Conservation (phyloP, 2,329 filamentous ascomycete genomes). For the Xylariomycetidae sp. region DNA sequence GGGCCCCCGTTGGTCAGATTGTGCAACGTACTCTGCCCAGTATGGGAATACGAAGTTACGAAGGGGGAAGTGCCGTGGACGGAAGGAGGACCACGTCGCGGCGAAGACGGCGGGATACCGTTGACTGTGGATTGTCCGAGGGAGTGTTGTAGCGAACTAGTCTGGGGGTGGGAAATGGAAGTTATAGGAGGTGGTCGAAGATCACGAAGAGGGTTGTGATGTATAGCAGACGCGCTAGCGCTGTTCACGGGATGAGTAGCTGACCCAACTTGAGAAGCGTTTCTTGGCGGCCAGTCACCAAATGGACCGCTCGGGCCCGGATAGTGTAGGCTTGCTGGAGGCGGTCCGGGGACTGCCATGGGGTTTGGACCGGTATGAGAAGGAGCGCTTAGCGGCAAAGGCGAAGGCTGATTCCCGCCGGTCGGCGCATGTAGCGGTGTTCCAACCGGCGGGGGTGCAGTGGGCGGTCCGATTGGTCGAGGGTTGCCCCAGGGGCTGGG, state of each 20-base stretch:
- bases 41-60: slow-evolving; percentile 29
- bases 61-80: slow-evolving; percentile 36
- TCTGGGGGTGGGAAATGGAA: slow-evolving; percentile 37
- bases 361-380: slow-evolving; percentile 24
- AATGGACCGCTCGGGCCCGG: slow-evolving; percentile 33
- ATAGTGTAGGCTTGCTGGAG: slow-evolving; percentile 33
- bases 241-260: slow-evolving; percentile 46
- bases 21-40: slow-evolving; percentile 24
- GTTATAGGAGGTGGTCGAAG: slow-evolving; percentile 46
- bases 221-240: slow-evolving; percentile 24
- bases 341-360: slow-evolving; percentile 30
- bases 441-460: slow-evolving; percentile 11
- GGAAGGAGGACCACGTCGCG: slow-evolving; percentile 38
- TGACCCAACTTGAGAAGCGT: slow-evolving; percentile 44
- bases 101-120: slow-evolving; percentile 45
- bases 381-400: slow-evolving; percentile 17
- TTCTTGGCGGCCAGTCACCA: slow-evolving; percentile 48
- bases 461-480: slow-evolving; percentile 13
- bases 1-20: slow-evolving; percentile 35
- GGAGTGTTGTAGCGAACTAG: slow-evolving; percentile 39
- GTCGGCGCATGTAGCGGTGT: slow-evolving; percentile 21
- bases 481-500: slow-evolving; percentile 19
- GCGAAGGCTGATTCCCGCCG: slow-evolving; percentile 17
- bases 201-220: slow-evolving; percentile 33
- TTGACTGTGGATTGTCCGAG: slow-evolving; percentile 38